A percentile compares a stretch with the other conserved stretches of the same genome.
phyloP scores from a whole-genome alignment of 305 asterid genomes.

The Fraxinus ornus region DNA sequence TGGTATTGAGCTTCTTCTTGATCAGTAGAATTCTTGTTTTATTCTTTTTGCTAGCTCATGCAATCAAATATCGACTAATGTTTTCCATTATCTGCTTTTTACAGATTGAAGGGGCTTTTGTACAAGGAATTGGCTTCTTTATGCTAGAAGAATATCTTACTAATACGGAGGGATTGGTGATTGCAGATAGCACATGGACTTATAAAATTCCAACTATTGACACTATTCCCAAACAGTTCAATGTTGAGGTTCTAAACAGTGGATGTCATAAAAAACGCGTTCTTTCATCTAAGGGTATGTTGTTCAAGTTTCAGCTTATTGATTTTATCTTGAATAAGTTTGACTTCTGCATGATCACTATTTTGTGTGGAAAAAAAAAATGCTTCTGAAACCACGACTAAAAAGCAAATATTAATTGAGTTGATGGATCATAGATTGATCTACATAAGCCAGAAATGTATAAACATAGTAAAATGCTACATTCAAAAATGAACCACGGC shows the following conservation, averaged over 20 bases:
- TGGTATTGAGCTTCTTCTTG: not conserved
- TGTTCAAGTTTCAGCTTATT: not conserved
- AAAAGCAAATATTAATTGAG: not conserved
- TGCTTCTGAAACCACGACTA: not conserved
- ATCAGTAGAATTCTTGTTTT: not conserved
- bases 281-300: constrained; percentile 77
- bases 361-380: not conserved
- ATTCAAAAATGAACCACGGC: not conserved
- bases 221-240: constrained; percentile 65
- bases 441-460: not conserved
- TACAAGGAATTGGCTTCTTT: constrained; percentile 80
- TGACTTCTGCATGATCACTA: not conserved
- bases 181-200: constrained; percentile 61
- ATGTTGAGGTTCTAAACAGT: constrained; percentile 57
- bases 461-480: not conserved
- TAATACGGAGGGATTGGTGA: constrained; percentile 53
- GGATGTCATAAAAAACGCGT: constrained; percentile 58
- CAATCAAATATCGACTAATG: not conserved
- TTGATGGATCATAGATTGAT: not conserved
- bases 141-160: constrained; percentile 70
- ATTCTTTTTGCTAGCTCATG: not conserved
- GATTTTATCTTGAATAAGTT: not conserved
- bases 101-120: constrained; percentile 83
- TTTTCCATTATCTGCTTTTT: constrained; percentile 1
- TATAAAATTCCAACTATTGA: constrained; percentile 81